Evolutionary conservation across 495 filamentous ascomycete species (phyloP).

Genomic region (Tirmania nivea): DNA sequence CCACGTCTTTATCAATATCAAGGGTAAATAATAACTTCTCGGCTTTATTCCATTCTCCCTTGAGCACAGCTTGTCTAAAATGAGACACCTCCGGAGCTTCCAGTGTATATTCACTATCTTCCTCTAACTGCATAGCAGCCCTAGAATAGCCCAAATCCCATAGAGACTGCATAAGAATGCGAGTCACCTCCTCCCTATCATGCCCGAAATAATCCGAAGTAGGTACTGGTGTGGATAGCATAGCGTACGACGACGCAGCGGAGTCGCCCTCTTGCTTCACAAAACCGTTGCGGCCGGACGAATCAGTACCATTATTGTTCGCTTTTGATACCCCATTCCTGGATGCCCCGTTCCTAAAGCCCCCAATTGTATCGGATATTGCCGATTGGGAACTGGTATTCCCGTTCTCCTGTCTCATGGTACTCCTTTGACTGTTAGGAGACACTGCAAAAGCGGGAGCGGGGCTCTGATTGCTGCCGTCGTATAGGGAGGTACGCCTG

Average conservation of each 20-base stretch:
- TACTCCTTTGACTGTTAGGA: background rate
- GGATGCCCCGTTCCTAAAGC: background rate
- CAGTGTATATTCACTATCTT: conserved; percentile 72
- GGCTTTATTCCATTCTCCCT: conserved; percentile 65
- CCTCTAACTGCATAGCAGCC: conserved; percentile 48
- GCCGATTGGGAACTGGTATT: conserved; percentile 10
- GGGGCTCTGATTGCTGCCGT: conserved; percentile 7
- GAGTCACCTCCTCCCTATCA: conserved; percentile 77
- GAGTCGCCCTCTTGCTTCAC: conserved; percentile 13
- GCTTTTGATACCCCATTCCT: conserved; percentile 14
- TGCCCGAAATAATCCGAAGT: conserved; percentile 47
- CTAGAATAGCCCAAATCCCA: conserved; percentile 64
- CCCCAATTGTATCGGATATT: conserved; percentile 5
- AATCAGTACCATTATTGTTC: conserved; percentile 13
- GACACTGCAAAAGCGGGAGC: conserved; percentile 3
- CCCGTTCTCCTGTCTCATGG: conserved; percentile 17
- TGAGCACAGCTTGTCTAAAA: conserved; percentile 60
- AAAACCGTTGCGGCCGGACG: conserved; percentile 12
- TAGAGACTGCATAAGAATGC: conserved; percentile 79
- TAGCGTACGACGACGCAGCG: conserved; percentile 15
- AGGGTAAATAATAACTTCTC: conserved; percentile 55
- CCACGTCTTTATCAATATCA: conserved; percentile 29
- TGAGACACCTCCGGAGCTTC: conserved; percentile 68
- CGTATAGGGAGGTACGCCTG: conserved; percentile 17
- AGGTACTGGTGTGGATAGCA: conserved; percentile 19